phyloP scores from a whole-genome alignment of 768 basidiomycete species.

The Kwoniella botswanensis region DNA sequence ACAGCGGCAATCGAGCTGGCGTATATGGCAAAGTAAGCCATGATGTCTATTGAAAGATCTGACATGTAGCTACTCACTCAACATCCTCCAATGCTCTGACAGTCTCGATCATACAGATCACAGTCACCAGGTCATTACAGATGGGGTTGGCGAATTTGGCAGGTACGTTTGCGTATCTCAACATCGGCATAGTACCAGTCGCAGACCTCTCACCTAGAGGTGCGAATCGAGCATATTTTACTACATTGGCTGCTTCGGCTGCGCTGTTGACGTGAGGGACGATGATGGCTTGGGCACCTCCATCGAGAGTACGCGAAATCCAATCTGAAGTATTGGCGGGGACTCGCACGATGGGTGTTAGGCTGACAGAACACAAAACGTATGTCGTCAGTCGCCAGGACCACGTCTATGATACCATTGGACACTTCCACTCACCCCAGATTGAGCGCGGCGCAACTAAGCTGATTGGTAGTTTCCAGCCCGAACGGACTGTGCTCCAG shows the following conservation, averaged over 20 bases:
- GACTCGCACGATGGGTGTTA: slow-evolving; percentile 43
- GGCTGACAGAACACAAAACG: slow-evolving; percentile 15
- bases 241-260: slow-evolving; percentile 37
- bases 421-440: slow-evolving; percentile 30
- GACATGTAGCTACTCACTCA: slow-evolving; percentile 28
- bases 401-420: not conserved
- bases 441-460: slow-evolving; percentile 30
- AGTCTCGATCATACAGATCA: slow-evolving; percentile 47
- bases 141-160: slow-evolving; percentile 25
- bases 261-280: slow-evolving; percentile 46
- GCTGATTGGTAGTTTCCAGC: slow-evolving; percentile 39
- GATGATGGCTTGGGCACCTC: slow-evolving; percentile 47
- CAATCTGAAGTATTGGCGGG: slow-evolving; percentile 46
- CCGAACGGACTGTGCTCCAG: slow-evolving; percentile 44
- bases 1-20: slow-evolving; percentile 44
- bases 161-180: slow-evolving; percentile 28
- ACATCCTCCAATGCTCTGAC: slow-evolving; percentile 31
- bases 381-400: not conserved
- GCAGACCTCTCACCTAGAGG: slow-evolving; percentile 29
- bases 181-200: slow-evolving; percentile 33
- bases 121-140: slow-evolving; percentile 35
- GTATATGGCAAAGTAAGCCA: no score
- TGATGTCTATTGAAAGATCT: not conserved
- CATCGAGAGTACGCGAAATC: slow-evolving; percentile 48
- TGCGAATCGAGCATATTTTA: slow-evolving; percentile 39